Percentiles rank a stretch among this genome's conserved stretches.
phyloP scores from a whole-genome alignment of 345 rosid genomes.

The Toxicodendron radicans region DNA sequence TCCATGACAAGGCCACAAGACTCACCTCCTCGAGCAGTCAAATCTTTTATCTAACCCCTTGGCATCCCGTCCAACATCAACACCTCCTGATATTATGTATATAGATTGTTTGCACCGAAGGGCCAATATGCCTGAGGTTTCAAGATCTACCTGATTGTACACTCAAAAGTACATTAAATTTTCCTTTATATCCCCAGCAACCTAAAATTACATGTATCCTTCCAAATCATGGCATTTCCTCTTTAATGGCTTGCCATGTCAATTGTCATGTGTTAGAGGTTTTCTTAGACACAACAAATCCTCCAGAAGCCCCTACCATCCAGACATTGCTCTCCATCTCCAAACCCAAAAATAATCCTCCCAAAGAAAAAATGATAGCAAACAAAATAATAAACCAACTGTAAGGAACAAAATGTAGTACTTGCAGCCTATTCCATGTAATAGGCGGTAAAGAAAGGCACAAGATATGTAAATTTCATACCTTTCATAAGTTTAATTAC shows the following conservation, averaged over 20 bases:
- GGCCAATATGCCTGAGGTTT: background rate
- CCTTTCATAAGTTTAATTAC: background rate
- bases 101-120: background rate
- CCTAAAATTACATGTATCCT: background rate
- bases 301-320: background rate
- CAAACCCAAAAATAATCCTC: background rate
- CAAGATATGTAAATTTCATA: background rate
- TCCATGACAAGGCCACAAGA: too few relatives aligned
- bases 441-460: background rate
- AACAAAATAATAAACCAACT: background rate
- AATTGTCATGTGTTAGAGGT: background rate
- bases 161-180: background rate
- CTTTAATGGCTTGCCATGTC: background rate
- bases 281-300: background rate
- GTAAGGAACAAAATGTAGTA: too few relatives aligned
- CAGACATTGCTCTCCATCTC: background rate
- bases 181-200: background rate
- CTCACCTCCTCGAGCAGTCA: background rate
- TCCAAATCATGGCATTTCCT: background rate
- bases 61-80: background rate
- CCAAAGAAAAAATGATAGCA: background rate
- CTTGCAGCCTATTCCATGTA: background rate
- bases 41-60: background rate
- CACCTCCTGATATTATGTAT: background rate
- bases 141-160: background rate